These are phyloP conservation scores for Lactarius hatsudake DNA, from an alignment of 768 basidiomycete species.

Conservation along the genomic window DNA sequence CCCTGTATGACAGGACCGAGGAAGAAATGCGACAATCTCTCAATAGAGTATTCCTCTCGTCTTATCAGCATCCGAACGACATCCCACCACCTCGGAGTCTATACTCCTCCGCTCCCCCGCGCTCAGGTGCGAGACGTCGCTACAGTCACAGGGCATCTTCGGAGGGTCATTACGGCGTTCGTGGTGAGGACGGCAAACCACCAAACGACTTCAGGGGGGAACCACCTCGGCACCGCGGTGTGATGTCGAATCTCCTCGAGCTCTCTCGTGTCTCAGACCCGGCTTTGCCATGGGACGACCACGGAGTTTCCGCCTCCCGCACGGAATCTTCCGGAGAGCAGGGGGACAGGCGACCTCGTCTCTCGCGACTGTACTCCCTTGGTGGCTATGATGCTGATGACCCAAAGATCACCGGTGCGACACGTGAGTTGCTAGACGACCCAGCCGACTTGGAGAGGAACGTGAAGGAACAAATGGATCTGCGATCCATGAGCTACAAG, in stretches of 20 bases:
- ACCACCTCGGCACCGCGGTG: constrained; percentile 6
- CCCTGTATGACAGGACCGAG: constrained; percentile 13
- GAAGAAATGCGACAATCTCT: constrained; percentile 19
- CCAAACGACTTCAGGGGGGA: background rate
- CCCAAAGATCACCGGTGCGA: constrained; percentile 49
- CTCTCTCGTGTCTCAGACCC: constrained; percentile 14
- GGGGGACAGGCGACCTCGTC: constrained; percentile 11
- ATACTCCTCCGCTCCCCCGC: background rate
- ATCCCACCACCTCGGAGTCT: constrained; percentile 1
- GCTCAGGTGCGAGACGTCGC: background rate
- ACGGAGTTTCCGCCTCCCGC: background rate
- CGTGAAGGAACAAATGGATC: constrained; percentile 31
- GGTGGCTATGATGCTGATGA: constrained; percentile 57
- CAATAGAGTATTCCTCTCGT: constrained; percentile 16
- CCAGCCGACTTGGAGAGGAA: constrained; percentile 57
- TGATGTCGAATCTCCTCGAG: constrained; percentile 21
- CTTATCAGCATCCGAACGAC: constrained; percentile 22
- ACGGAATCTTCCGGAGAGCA: constrained; percentile 2
- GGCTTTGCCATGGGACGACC: background rate
- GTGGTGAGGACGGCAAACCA: background rate
- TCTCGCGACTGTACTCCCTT: constrained; percentile 27
- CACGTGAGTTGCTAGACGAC: constrained; percentile 49
- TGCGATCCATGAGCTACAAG: constrained; percentile 62
- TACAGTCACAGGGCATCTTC: background rate
- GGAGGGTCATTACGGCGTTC: background rate